These are phyloP conservation scores for Alectoria sarmentosa DNA, from an alignment of 495 filamentous ascomycete species.

Conservation along the genomic window DNA sequence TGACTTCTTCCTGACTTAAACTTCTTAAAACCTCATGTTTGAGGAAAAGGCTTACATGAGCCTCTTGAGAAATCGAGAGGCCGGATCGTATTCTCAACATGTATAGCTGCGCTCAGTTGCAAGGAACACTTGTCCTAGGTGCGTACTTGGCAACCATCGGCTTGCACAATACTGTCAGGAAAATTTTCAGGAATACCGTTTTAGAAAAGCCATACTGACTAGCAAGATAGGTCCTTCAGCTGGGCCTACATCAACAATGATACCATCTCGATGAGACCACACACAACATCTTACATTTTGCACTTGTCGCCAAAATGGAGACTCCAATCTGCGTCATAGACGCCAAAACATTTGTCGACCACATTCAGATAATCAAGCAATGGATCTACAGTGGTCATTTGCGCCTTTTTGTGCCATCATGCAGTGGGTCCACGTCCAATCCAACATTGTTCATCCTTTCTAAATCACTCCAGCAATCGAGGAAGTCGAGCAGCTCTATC, in stretches of 20 bases:
- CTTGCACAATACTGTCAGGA: not conserved
- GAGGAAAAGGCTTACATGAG: conserved; percentile 12
- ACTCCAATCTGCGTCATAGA: conserved; percentile 60
- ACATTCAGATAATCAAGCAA: conserved; percentile 61
- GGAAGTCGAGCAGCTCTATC: conserved; percentile 37
- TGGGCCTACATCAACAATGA: conserved; percentile 20
- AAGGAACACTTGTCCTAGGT: conserved; percentile 22
- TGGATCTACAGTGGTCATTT: conserved; percentile 60
- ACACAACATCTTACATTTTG: conserved; percentile 8
- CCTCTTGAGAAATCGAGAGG: conserved; percentile 29
- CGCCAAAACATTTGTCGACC: conserved; percentile 61
- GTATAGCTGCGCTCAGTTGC: conserved; percentile 23
- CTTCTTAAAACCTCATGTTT: conserved; percentile 12
- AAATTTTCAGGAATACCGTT: not conserved
- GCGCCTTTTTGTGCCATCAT: conserved; percentile 59
- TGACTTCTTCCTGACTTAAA: not conserved
- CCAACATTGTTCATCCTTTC: conserved; percentile 10
- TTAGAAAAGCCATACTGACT: conserved; percentile 8
- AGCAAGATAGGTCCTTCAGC: conserved; percentile 16
- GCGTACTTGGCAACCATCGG: not conserved
- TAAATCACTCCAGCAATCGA: conserved; percentile 44
- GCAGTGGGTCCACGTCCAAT: conserved; percentile 45
- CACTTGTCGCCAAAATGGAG: conserved; percentile 18
- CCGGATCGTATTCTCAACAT: conserved; percentile 20
- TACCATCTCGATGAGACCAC: conserved; percentile 25